Conservation (phyloP, 495 filamentous ascomycete species). For the Aspergillus coremiiformis region DNA sequence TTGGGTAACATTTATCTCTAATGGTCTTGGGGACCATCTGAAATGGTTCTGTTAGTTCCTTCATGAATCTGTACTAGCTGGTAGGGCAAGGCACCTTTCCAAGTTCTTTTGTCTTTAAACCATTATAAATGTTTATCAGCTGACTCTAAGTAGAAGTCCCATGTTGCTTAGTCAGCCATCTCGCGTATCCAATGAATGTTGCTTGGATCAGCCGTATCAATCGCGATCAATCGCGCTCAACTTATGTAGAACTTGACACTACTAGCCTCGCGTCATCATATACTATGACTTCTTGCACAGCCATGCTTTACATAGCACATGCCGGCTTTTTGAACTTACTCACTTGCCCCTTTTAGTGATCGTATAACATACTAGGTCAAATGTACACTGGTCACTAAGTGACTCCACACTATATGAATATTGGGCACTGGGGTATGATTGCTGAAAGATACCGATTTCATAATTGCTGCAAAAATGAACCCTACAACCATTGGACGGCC, state of each 20-base stretch:
- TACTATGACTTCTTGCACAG: not conserved
- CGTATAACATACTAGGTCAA: not conserved
- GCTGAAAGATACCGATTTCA: not conserved
- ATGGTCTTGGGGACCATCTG: not conserved
- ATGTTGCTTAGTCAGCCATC: not conserved
- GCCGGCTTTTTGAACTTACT: not conserved
- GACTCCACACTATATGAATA: not conserved
- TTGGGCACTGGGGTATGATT: not conserved
- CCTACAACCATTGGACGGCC: slow-evolving; percentile 23
- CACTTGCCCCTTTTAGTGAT: not conserved
- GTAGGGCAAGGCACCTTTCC: not conserved
- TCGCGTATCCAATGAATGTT: not conserved
- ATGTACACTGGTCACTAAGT: not conserved
- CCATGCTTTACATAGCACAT: not conserved
- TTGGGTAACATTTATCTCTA: not conserved
- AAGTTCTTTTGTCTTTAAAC: not conserved
- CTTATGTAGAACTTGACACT: not conserved
- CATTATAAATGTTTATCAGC: not conserved
- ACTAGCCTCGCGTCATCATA: not conserved
- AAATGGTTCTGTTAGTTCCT: not conserved
- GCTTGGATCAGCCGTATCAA: not conserved
- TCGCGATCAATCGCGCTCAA: too few species aligned
- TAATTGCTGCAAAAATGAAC: slow-evolving; percentile 15
- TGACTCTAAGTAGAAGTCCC: not conserved
- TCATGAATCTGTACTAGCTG: too few species aligned